Base-by-base conservation (phyloP, 1,284 basidiomycete species). In the Earliella scabrosa region DNA sequence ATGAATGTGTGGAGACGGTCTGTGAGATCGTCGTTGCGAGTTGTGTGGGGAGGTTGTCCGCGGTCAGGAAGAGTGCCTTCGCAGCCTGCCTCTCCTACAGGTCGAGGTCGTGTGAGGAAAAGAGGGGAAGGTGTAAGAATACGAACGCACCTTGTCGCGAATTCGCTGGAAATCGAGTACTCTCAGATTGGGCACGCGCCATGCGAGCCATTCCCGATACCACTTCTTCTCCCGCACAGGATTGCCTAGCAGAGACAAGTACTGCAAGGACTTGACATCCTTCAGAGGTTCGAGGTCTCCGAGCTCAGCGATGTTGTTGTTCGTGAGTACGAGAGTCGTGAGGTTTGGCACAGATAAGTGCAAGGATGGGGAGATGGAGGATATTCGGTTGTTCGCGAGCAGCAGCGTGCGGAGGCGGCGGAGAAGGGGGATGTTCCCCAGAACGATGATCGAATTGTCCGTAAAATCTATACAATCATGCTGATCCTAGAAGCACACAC, bases 91-190 rank as follows among this genome's bases (percentile, higher is more conserved):
- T 87, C 76, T 95, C 93, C 86, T 95, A 70, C 57, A 63, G 24
- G 13, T 45, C 13, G 6, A 31, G 21, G 46, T 38, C n/a, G 41
- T 14, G 36, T 52, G 34, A 50, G 44, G 18, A 20, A 31, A 35
- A 32, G 34, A 40, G 48, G 20, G 24, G n/a, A n/a, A n/a, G n/a
- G n/a, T n/a, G n/a, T 18, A 20, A 3, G 29, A 43, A 14, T 38
- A 32, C 29, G 23, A 49, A 24, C 90, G 77, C 76, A 94, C 93
- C 84, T 94, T 93, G 73, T 98, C 94, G 74, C 93, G 92, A 71
- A 99, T 92, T 74, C 97, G 88, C 79, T 93, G 89, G 76, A 93
- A 99, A 82, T 99, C 97, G 68, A 99, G 83, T 72, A 96, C 92
- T 80, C 96, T 89, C 69, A 99, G 83, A 68, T 82, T 80, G 73